A percentile compares a stretch with the other conserved stretches of the same genome.
Evolutionary conservation across 1,139 yeast species (phyloP).

Genomic region (Candida neerlandica): DNA sequence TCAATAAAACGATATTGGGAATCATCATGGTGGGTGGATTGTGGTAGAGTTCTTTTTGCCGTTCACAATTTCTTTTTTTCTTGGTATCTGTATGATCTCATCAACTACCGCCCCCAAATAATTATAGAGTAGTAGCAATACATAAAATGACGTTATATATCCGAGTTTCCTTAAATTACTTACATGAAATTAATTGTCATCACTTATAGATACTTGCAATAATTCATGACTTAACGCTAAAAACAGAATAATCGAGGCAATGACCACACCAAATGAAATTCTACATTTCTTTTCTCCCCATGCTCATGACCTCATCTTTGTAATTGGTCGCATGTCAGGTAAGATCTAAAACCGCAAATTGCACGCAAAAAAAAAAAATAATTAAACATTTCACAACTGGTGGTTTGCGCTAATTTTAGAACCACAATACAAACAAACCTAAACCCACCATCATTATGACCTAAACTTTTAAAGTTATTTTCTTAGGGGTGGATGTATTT

Average conservation of each 20-base stretch:
- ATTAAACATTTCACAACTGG: background rate
- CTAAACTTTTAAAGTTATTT: background rate
- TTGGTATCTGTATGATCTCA: background rate
- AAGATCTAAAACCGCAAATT: background rate
- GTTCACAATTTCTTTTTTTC: background rate
- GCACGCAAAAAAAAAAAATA: background rate
- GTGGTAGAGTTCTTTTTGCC: too few relatives aligned
- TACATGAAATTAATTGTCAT: background rate
- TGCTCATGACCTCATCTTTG: background rate
- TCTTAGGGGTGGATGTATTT: background rate
- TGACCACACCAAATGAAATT: background rate
- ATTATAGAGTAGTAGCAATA: background rate
- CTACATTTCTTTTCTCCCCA: too few relatives aligned
- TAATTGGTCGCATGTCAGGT: background rate
- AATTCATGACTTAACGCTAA: background rate
- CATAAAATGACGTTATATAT: background rate
- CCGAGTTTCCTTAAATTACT: constrained; percentile 2
- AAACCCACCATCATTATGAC: background rate
- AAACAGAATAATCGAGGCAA: background rate
- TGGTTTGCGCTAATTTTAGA: background rate
- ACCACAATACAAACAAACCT: background rate
- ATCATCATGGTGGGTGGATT: too few relatives aligned
- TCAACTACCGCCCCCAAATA: background rate
- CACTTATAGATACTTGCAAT: background rate
- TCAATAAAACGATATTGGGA: too few relatives aligned